phyloP scores from a whole-genome alignment of 2,329 filamentous ascomycete genomes.

The Pleomassaria siparia region DNA sequence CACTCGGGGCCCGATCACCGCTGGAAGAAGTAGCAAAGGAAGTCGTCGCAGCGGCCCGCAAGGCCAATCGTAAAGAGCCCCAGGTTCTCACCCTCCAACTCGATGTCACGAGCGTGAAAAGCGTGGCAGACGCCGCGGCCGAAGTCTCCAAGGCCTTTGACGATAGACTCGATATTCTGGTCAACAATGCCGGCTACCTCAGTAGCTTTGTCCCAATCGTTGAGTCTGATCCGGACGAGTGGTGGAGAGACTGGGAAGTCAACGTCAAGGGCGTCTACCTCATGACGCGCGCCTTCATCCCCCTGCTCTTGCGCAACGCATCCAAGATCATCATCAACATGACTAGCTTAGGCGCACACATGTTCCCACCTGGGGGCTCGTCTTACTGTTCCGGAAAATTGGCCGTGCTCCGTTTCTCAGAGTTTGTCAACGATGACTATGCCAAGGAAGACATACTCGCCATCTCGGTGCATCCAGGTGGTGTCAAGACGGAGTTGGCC shows the following conservation, averaged over 20 bases:
- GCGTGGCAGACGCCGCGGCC: conserved; percentile 41
- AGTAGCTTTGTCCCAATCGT: conserved; percentile 1
- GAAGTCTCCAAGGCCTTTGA: conserved; percentile 26
- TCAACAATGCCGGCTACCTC: conserved; percentile 3
- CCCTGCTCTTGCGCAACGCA: conserved; percentile 40
- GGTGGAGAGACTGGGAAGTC: conserved; percentile 15
- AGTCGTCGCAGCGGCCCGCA: conserved; percentile 39
- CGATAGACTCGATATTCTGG: conserved; percentile 20
- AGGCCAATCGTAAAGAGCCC: conserved; percentile 38
- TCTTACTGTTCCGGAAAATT: conserved; percentile 54
- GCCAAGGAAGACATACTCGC: conserved; percentile 20
- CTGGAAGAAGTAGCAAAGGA: conserved; percentile 41
- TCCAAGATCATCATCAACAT: conserved; percentile 47
- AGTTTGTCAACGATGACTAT: conserved; percentile 50
- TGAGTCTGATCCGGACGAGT: not conserved
- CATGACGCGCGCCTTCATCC: conserved; percentile 25
- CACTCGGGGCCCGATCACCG: conserved; percentile 53
- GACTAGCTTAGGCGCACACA: conserved; percentile 45
- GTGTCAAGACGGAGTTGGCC: conserved; percentile 17
- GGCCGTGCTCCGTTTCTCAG: conserved; percentile 53
- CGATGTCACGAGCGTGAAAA: conserved; percentile 47
- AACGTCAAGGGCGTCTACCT: conserved; percentile 40
- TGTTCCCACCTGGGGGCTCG: not conserved
- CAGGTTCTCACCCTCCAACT: conserved; percentile 45
- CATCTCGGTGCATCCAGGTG: conserved; percentile 28